Conservation (phyloP, 2,329 filamentous ascomycete species). For the Penicillium occitanis region DNA sequence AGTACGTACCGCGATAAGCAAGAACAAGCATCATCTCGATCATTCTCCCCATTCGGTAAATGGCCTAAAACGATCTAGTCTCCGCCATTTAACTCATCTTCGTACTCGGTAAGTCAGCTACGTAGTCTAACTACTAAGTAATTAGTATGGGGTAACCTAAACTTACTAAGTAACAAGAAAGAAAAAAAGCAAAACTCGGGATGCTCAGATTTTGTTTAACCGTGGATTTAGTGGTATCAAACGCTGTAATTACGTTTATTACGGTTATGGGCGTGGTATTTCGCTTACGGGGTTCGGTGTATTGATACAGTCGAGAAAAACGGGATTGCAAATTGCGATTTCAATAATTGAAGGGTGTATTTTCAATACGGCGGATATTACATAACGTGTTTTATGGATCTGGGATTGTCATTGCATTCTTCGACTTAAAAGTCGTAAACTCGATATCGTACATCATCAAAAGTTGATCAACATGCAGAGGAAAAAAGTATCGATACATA, state of each 20-base stretch:
- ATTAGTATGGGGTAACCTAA: neutral
- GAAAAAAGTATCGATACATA: neutral
- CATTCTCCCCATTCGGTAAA: constrained; percentile 17
- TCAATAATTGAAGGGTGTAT: neutral
- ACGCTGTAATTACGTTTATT: neutral
- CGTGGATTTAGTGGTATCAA: neutral
- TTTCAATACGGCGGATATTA: neutral
- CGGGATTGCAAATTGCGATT: neutral
- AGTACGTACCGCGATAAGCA: neutral
- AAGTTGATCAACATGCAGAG: neutral
- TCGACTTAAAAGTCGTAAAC: neutral
- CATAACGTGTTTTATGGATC: neutral
- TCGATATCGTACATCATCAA: neutral
- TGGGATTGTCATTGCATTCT: neutral
- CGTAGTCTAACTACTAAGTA: neutral
- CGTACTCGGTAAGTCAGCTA: neutral
- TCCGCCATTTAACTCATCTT: constrained; percentile 5
- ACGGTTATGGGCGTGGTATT: neutral
- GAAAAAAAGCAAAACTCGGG: neutral
- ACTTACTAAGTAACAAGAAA: no score
- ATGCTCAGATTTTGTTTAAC: neutral
- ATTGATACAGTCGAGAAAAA: neutral
- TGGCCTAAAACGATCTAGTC: constrained; percentile 21
- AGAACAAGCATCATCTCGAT: neutral
- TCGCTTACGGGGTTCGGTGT: neutral